phyloP scores from a whole-genome alignment of 2,329 filamentous ascomycete species.

The Claviceps sp. region DNA sequence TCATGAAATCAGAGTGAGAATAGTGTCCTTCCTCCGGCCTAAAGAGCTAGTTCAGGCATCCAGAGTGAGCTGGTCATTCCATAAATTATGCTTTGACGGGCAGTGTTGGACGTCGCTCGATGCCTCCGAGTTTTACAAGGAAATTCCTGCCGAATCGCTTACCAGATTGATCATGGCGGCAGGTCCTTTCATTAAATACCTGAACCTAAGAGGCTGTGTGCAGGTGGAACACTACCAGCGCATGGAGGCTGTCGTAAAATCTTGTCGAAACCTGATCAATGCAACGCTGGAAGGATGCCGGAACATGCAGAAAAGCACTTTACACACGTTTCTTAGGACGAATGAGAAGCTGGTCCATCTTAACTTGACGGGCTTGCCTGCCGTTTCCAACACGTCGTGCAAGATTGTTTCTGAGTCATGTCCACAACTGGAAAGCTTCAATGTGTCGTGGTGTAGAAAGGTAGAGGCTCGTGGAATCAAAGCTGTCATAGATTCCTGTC shows the following conservation, averaged over 20 bases:
- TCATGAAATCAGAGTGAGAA: conserved; percentile 64
- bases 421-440: conserved; percentile 67
- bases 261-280: conserved; percentile 76
- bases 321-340: conserved; percentile 60
- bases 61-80: conserved; percentile 62
- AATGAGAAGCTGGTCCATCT: conserved; percentile 72
- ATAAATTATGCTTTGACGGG: conserved; percentile 81
- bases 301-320: conserved; percentile 64
- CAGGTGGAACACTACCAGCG: conserved; percentile 76
- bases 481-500: conserved; percentile 59
- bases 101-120: conserved; percentile 85
- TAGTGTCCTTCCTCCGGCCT: conserved; percentile 64
- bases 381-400: conserved; percentile 73
- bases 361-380: conserved; percentile 70
- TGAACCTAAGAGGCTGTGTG: conserved; percentile 84
- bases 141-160: conserved; percentile 73
- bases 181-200: conserved; percentile 78
- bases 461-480: conserved; percentile 67
- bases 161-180: conserved; percentile 74
- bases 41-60: conserved; percentile 72
- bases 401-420: conserved; percentile 75
- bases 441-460: conserved; percentile 86
- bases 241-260: conserved; percentile 62
- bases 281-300: conserved; percentile 82
- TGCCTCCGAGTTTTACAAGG: conserved; percentile 71